Conservation (phyloP, 805 yeast genomes). For the Cyberlindnera euphorbiiphila region DNA sequence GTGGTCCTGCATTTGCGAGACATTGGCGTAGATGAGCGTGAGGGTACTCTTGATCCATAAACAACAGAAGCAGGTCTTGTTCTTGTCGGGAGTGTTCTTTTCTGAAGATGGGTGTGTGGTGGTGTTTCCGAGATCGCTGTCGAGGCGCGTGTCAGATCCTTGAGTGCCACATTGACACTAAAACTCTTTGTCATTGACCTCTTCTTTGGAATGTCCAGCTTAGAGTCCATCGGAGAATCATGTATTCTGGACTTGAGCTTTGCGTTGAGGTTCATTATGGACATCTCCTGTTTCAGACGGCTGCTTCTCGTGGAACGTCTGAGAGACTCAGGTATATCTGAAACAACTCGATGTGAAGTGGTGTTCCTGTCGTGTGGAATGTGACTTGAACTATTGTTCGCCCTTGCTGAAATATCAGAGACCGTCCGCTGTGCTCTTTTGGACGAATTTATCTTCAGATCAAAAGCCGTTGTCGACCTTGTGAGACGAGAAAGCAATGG, state of each 20-base stretch:
- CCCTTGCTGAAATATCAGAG: constrained; percentile 4
- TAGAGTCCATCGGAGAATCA: not conserved
- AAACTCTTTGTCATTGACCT: constrained; percentile 20
- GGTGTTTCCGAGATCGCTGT: constrained; percentile 1
- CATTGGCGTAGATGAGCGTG: constrained; percentile 6
- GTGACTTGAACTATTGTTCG: not conserved
- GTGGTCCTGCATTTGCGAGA: constrained; percentile 8
- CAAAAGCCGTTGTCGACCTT: constrained; percentile 23
- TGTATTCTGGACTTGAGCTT: constrained; percentile 1
- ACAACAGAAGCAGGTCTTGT: constrained; percentile 7
- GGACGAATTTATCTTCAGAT: constrained; percentile 11
- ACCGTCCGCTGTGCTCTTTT: constrained; percentile 3
- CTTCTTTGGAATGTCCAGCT: constrained; percentile 16
- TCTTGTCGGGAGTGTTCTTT: not conserved
- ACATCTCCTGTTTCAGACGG: constrained; percentile 20
- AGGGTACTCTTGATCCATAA: constrained; percentile 7
- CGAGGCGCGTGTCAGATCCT: constrained; percentile 12
- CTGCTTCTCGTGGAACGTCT: constrained; percentile 21
- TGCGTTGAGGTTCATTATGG: constrained; percentile 11
- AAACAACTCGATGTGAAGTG: constrained; percentile 11
- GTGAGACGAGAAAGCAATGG: constrained; percentile 25
- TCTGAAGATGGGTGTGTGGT: constrained; percentile 1
- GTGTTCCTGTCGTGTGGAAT: constrained; percentile 11
- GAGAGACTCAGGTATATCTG: constrained; percentile 12
- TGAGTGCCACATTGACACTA: constrained; percentile 19